phyloP scores from a whole-genome alignment of 768 basidiomycete genomes.

The Leccinum variicolor region DNA sequence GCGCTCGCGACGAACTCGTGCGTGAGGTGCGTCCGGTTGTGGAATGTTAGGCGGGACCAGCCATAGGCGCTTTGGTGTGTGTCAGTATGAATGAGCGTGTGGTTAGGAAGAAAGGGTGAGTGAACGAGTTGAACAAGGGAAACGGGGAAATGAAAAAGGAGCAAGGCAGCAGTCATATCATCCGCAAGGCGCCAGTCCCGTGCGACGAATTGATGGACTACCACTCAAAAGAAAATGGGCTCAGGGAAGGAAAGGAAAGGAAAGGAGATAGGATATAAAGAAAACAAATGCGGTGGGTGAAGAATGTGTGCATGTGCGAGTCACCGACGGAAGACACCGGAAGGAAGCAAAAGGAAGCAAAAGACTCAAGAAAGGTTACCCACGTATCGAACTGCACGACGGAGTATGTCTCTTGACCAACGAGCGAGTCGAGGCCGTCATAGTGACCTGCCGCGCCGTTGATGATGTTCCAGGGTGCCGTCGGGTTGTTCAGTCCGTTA shows the following conservation, averaged over 20 bases:
- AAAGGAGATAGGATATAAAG: no score
- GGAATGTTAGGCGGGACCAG: conserved; percentile 29
- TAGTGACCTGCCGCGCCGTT: conserved; percentile 29
- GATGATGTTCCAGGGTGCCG: conserved; percentile 26
- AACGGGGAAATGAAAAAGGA: not conserved
- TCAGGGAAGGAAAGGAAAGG: no score
- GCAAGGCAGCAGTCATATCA: not conserved
- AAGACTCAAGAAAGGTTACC: not conserved
- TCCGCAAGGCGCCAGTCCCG: no score
- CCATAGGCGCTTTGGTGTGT: conserved; percentile 17
- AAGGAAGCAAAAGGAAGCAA: not conserved
- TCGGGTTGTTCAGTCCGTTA: conserved; percentile 23
- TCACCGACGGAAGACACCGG: no score
- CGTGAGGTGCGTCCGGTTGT: conserved; percentile 28
- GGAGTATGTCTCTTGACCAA: not conserved
- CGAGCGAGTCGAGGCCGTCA: conserved; percentile 23
- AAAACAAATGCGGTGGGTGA: not conserved
- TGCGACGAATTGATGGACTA: no score
- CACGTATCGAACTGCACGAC: conserved; percentile 11
- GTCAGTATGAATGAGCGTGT: not conserved
- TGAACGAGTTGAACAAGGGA: not conserved
- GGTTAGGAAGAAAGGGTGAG: not conserved
- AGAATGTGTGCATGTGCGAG: no score
- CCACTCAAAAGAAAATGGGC: no score
- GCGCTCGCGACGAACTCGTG: conserved; percentile 30